These are phyloP conservation scores for Vararia minispora DNA, from an alignment of 768 basidiomycete genomes.

Conservation along the genomic window DNA sequence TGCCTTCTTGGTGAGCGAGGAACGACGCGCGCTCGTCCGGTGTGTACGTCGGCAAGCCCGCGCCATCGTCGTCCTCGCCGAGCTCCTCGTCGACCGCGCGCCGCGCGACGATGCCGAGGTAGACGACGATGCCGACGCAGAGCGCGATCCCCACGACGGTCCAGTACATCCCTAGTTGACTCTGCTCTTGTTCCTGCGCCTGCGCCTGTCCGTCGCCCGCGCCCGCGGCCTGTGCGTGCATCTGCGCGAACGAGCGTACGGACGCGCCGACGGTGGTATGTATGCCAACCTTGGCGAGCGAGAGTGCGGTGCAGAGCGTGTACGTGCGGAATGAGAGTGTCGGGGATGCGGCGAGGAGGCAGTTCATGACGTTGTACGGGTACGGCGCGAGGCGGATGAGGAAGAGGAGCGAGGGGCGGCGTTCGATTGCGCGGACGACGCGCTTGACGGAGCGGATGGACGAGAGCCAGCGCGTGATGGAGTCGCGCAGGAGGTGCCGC, in stretches of 20 bases:
- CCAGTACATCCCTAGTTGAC: constrained; percentile 44
- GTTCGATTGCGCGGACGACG: constrained; percentile 80
- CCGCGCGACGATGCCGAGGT: constrained; percentile 73
- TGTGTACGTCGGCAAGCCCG: constrained; percentile 12
- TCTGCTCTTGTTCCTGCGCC: constrained; percentile 32
- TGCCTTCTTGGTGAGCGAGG: constrained; percentile 8
- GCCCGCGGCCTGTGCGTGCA: constrained; percentile 26
- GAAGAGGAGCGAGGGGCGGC: constrained; percentile 78
- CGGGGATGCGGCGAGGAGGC: constrained; percentile 80
- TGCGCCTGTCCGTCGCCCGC: constrained; percentile 15
- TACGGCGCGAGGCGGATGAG: constrained; percentile 89
- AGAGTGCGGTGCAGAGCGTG: constrained; percentile 68
- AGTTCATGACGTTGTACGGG: constrained; percentile 93
- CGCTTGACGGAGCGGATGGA: constrained; percentile 64
- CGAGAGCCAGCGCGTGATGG: constrained; percentile 63
- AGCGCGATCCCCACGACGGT: constrained; percentile 60
- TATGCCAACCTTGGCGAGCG: constrained; percentile 82
- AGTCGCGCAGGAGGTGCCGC: constrained; percentile 56
- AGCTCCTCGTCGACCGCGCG: constrained; percentile 45
- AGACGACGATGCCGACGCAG: constrained; percentile 66
- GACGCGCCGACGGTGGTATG: constrained; percentile 84
- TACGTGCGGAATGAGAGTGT: constrained; percentile 73
- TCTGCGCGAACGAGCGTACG: constrained; percentile 73
- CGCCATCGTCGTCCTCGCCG: constrained; percentile 29
- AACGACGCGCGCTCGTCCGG: constrained; percentile 14